phyloP scores from a whole-genome alignment of 2,329 filamentous ascomycete genomes.

The Trichophyton verrucosum region DNA sequence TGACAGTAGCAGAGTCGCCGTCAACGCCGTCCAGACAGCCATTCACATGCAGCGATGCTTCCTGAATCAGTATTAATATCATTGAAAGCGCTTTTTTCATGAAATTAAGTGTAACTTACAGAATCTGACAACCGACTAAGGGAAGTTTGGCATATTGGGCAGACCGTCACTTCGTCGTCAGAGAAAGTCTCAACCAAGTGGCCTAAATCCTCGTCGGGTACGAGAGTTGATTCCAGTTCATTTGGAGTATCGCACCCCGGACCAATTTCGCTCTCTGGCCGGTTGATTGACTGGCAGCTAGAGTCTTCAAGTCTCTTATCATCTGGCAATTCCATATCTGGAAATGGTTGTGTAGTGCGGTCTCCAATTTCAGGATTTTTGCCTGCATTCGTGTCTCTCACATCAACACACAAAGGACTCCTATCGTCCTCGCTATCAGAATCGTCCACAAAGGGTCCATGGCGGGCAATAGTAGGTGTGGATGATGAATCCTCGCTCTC shows the following conservation, averaged over 20 bases:
- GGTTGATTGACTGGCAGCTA: constrained; percentile 6
- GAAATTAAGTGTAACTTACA: constrained; percentile 18
- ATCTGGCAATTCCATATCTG: no score
- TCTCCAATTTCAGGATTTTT: neutral
- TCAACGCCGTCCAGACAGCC: constrained; percentile 84
- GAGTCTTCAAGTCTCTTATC: constrained; percentile 1
- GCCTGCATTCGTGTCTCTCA: neutral
- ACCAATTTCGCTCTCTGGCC: constrained; percentile 32
- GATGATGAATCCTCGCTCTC: neutral
- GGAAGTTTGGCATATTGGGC: constrained; percentile 64
- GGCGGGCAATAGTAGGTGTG: constrained; percentile 11
- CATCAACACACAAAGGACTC: neutral
- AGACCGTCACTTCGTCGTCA: constrained; percentile 33
- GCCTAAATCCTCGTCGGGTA: neutral
- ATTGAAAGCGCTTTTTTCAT: neutral
- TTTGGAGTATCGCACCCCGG: constrained; percentile 19
- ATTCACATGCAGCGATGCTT: constrained; percentile 78
- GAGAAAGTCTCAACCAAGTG: neutral
- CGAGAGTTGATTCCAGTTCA: neutral
- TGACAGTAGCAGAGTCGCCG: constrained; percentile 48
- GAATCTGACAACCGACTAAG: constrained; percentile 45
- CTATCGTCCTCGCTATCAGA: constrained; percentile 43
- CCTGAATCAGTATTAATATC: constrained; percentile 36
- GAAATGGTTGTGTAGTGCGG: no score
- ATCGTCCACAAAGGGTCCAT: constrained; percentile 32